Conservation (phyloP, 2,329 filamentous ascomycete species). For the Ceratocystis cacaofunesta region DNA sequence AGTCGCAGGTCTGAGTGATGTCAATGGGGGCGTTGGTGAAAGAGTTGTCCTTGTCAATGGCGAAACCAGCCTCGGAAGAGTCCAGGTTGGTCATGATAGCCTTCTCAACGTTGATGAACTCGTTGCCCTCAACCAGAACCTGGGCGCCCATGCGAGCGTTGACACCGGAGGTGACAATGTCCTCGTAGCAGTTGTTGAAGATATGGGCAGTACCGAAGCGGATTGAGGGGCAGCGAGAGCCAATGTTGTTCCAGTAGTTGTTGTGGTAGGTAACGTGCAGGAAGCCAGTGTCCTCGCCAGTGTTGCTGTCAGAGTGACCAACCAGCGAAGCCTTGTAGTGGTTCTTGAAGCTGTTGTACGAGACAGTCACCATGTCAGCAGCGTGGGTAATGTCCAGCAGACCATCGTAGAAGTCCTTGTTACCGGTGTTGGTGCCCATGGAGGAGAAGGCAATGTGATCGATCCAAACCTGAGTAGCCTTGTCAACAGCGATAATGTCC, state of each 20-base stretch:
- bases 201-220: slow-evolving; percentile 48
- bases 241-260: slow-evolving; percentile 46
- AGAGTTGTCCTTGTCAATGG: slow-evolving; percentile 30
- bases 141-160: slow-evolving; percentile 39
- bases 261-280: slow-evolving; percentile 45
- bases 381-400: slow-evolving; percentile 32
- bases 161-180: slow-evolving; percentile 32
- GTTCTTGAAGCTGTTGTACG: slow-evolving; percentile 30
- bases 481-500: slow-evolving; percentile 37
- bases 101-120: slow-evolving; percentile 31
- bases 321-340: slow-evolving; percentile 43
- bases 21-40: slow-evolving; percentile 26
- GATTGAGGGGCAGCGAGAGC: slow-evolving; percentile 43
- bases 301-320: slow-evolving; percentile 46
- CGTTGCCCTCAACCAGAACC: slow-evolving; percentile 38
- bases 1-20: slow-evolving; percentile 24
- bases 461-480: slow-evolving; percentile 34
- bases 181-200: slow-evolving; percentile 30
- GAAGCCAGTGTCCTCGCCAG: slow-evolving; percentile 40
- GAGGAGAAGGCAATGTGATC: slow-evolving; percentile 31
- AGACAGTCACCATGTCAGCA: slow-evolving; percentile 30
- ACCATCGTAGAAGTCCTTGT: slow-evolving; percentile 32
- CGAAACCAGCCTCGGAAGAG: slow-evolving; percentile 31
- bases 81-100: slow-evolving; percentile 29
- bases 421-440: slow-evolving; percentile 22